Evolutionary conservation across 805 yeast species (phyloP), one percentile per base, ranked within the genome.

Genomic region (Metschnikowia koreensis): DNA sequence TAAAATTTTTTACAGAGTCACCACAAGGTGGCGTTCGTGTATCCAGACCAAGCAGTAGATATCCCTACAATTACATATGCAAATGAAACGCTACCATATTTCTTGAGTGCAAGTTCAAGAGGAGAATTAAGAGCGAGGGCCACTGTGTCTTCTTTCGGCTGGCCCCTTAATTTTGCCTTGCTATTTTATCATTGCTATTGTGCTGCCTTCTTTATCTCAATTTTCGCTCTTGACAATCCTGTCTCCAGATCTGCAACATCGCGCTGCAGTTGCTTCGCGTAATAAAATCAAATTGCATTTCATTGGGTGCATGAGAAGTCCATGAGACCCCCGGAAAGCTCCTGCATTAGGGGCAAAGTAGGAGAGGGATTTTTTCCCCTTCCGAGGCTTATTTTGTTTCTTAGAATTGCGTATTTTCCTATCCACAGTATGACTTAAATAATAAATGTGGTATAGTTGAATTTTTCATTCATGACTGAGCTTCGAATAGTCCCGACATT

Each of bases 311-410:
- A 40, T 16, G 42, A 15, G 13, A 47, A n/a, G n/a, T n/a, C n/a
- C n/a, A n/a, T n/a, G n/a, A n/a, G n/a, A n/a, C 36, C 51, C 46
- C 46, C 51, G 51, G 51, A 47, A 31, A 41, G n/a, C 44, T 29
- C 46, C 15, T 28, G 44, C n/a, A n/a, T 36, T 36, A 41, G 44
- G 46, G 46, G 46, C 16, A 42, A 16, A 33, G 7, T 33, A 13
- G 31, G 38, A 38, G 46, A 42, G 38, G 15, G 13, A 17, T 28
- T 28, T 17, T 33, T 42, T 4, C 46, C 38, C 29, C 16, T 36
- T 39, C 42, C 42, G 22, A 26, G 42, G 42, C 27, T 39, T 8
- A 29, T 8, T 29, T 29, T 29, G 33, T 29, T 29, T 29, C 10
- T 29, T 29, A 29, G n/a, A n/a, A n/a, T n/a, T n/a, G n/a, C 10